Conservation (phyloP, 768 basidiomycete species). For the Lactarius tabidus region DNA sequence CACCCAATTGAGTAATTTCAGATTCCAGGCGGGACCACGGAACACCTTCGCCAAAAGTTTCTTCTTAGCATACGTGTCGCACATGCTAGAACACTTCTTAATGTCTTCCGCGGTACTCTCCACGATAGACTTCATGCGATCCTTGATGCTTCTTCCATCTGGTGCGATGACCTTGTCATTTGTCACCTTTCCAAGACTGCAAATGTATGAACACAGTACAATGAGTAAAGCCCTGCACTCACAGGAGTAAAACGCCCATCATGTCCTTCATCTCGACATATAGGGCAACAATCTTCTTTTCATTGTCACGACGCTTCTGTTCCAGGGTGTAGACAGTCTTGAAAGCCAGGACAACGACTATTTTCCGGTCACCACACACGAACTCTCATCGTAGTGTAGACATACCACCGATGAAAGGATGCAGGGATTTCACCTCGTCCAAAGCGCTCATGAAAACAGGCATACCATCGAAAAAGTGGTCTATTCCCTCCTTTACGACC, state of each 20-base stretch:
- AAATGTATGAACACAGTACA: neutral
- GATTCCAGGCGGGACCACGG: constrained; percentile 31
- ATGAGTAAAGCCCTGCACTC: neutral
- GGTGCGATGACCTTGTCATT: constrained; percentile 32
- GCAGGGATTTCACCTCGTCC: constrained; percentile 30
- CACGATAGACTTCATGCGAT: constrained; percentile 34
- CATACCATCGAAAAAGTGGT: constrained; percentile 28
- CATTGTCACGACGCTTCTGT: constrained; percentile 46
- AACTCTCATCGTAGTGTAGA: neutral
- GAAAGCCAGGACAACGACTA: constrained; percentile 49
- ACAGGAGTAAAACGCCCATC: constrained; percentile 33
- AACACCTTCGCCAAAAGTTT: constrained; percentile 31
- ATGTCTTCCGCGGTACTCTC: constrained; percentile 32
- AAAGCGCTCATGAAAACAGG: constrained; percentile 30
- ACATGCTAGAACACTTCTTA: constrained; percentile 33
- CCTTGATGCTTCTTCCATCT: constrained; percentile 35
- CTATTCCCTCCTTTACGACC: constrained; percentile 25
- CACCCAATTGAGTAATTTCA: constrained; percentile 28
- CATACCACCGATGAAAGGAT: constrained; percentile 31
- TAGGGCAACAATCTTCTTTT: constrained; percentile 44
- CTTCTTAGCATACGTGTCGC: constrained; percentile 35
- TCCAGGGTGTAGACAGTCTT: constrained; percentile 47
- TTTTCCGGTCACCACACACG: neutral
- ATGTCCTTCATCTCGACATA: constrained; percentile 49
- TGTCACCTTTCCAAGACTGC: constrained; percentile 33